Percentiles rank a stretch among this genome's conserved stretches.
These are phyloP conservation scores for Starmerella bombicola DNA, from an alignment of 805 yeast species.

Conservation along the genomic window DNA sequence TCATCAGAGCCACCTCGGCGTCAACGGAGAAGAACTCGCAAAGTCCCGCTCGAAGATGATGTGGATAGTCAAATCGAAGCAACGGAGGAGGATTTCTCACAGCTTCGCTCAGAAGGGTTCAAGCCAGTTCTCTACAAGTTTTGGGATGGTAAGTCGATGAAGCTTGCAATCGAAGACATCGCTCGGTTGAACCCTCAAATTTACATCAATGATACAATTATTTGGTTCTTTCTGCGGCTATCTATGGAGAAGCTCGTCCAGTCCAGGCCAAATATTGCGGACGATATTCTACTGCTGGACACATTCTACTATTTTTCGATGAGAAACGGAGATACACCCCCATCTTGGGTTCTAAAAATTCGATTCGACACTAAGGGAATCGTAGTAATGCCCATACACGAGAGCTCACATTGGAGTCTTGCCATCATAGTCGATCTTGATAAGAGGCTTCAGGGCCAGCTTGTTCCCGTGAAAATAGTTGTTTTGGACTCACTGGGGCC, in stretches of 20 bases:
- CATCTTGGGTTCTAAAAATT: slow-evolving; percentile 57
- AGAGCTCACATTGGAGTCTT: slow-evolving; percentile 76
- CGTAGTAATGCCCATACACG: slow-evolving; percentile 71
- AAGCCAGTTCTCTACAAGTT: slow-evolving; percentile 28
- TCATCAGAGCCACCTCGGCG: background rate
- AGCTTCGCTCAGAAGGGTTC: slow-evolving; percentile 7
- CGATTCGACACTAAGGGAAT: slow-evolving; percentile 48
- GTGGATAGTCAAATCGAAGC: slow-evolving; percentile 13
- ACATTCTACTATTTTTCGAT: slow-evolving; percentile 67
- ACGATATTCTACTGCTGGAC: slow-evolving; percentile 49
- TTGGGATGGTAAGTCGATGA: slow-evolving; percentile 41
- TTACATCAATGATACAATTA: slow-evolving; percentile 81
- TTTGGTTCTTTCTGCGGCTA: slow-evolving; percentile 61
- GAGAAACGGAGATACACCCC: slow-evolving; percentile 39
- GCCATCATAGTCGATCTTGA: slow-evolving; percentile 39
- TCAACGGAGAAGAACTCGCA: background rate
- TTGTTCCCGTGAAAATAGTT: slow-evolving; percentile 33
- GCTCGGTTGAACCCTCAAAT: slow-evolving; percentile 64
- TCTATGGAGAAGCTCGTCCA: slow-evolving; percentile 25
- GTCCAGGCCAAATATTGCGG: slow-evolving; percentile 25
- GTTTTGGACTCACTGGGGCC: slow-evolving; percentile 63
- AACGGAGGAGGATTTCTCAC: slow-evolving; percentile 8
- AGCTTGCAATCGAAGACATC: slow-evolving; percentile 58
- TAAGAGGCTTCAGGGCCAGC: slow-evolving; percentile 3
- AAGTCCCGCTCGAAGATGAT: background rate